phyloP scores from a whole-genome alignment of 148 eudicot genomes.

The Cornus suecica region DNA sequence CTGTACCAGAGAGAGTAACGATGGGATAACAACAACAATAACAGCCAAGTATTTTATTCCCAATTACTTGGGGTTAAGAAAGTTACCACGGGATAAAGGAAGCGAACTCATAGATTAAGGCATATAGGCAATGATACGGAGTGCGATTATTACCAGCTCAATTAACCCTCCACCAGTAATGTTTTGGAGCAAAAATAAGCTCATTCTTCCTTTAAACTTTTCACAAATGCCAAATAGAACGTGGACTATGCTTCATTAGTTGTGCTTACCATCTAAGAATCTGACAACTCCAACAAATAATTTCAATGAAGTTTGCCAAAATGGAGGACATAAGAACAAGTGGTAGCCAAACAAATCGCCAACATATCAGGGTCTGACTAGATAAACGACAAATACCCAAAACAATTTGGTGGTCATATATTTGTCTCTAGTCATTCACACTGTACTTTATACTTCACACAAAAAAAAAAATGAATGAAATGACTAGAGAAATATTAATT shows the following conservation, averaged over 20 bases:
- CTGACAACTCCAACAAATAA: background rate
- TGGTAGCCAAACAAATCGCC: background rate
- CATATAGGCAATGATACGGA: constrained; percentile 27
- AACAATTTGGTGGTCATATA: background rate
- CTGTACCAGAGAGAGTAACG: background rate
- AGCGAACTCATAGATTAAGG: constrained; percentile 21
- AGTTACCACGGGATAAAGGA: constrained; percentile 14
- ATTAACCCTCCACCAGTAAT: constrained; percentile 10
- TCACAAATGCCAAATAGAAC: background rate
- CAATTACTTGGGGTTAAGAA: too few relatives aligned
- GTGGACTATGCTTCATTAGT: constrained; percentile 13
- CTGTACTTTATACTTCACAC: background rate
- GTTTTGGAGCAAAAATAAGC: constrained; percentile 1
- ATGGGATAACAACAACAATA: too few relatives aligned
- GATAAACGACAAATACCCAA: constrained; percentile 4
- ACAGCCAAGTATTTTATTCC: too few relatives aligned
- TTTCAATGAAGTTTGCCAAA: constrained; percentile 11
- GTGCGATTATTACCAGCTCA: constrained; percentile 4
- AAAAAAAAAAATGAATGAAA: background rate
- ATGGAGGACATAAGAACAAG: background rate
- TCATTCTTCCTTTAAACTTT: constrained; percentile 10
- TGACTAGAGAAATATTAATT: background rate
- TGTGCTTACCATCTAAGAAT: background rate
- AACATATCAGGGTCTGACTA: background rate
- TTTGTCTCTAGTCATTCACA: background rate